Evolutionary conservation across 768 basidiomycete species (phyloP), one percentile per base, ranked within the genome.

Genomic region (Daedaleopsis sinensis): DNA sequence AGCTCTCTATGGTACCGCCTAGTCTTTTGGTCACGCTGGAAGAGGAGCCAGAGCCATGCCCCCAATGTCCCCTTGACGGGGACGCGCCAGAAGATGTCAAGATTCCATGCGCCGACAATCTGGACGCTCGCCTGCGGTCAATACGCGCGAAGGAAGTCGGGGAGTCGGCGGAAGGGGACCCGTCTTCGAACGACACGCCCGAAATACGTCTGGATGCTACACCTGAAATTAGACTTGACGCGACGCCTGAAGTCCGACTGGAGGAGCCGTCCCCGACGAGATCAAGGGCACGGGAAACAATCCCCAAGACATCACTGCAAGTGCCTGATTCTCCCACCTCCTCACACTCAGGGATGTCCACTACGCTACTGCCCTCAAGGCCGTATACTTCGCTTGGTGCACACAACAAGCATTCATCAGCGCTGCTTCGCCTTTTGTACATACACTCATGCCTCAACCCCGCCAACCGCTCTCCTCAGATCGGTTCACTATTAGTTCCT

Each of bases 401-500:
- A 19, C 88, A 90, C 67, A 82, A 77, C 15, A 80, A 74, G 55
- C 90, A 91, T 68, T 75, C 80, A 18, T 84, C 88, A 9, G 84
- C 87, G 0, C 76, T 93, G 48, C 74, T 89, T 23, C 86, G 91
- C 42, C 74, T 93, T 36, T 76, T 92, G 18, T 93, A 89, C 71
- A 68, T 92, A 21, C 91, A 93, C 71, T 81, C 79, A 38, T 78
- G 80, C 32, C 79, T 93, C 23, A 92, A 93, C 71, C 89, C 91
- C 11, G 88, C 84, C 15, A 84, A 86, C 62, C 76, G 84, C 38
- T 88, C 89, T 0, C 86, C 85, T 10, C 83, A 90, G 60, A 79
- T 88, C 49, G 84, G 89, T 2, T 87, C 90, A 36, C 71, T 92
- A 11, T 79, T 93, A 12, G 79, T 92, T 16, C 88, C 89, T 0